Evolutionary conservation across 1,139 yeast genomes (phyloP), one percentile per base, ranked within the genome.

Genomic region (Yamadazyma aaseri): DNA sequence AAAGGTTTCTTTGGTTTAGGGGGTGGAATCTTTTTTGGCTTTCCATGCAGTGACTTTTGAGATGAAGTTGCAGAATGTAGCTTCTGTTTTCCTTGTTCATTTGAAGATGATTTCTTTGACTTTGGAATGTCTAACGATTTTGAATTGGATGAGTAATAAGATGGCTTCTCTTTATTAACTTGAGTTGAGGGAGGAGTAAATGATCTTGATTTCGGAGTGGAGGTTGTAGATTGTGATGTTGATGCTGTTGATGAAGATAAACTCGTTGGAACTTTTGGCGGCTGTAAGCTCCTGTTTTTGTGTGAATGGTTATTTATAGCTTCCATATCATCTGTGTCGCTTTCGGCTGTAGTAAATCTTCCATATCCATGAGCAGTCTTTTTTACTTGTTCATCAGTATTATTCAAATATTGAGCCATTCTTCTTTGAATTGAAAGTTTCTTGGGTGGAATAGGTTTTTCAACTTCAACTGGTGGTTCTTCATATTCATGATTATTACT

Each of bases 331-430:
- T 63, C 70, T 6, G 51, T 47, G 17, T 52, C 66, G 17, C 53
- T 53, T 10, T 38, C 42, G 8, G 49, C 45, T n/a, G 46, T 49
- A 1, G 89, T 81, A 51, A 71, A 83, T 47, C 76, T 75, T 3
- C 95, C 95, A 51, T 86, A 86, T 0, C 95, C 95, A 11, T 63
- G 59, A 0, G 95, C 95, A 0, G 89, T 79, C 47, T 74, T 78
- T 14, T 65, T 53, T 11, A 32, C 18, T 9, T 9, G 14, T 0
- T 73, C 62, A 2, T 74, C 71, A 14, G 66, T 65, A 35, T 56
- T 62, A 42, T 60, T 70, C 42, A 85, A 61, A 26, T 83, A 65
- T 44, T 72, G 70, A 38, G 81, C 82, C 51, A 84, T 82, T 42
- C 94, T 66, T 47, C 76, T 71, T 55, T 84, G 94, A 35, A 86